phyloP scores from a whole-genome alignment of 768 basidiomycete species.

The Naematelia encephala region DNA sequence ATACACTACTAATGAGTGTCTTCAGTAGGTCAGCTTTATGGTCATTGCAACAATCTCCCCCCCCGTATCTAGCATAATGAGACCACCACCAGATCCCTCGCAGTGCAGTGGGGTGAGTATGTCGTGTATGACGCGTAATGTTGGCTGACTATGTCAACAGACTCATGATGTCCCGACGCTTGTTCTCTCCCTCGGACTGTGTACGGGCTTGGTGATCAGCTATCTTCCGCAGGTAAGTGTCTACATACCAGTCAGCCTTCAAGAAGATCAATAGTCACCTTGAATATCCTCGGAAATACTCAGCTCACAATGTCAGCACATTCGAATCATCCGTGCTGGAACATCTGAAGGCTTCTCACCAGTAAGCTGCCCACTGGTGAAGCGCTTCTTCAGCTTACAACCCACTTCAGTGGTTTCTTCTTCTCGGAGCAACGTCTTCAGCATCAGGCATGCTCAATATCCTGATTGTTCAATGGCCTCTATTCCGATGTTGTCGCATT shows the following conservation, averaged over 20 bases:
- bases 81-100: background rate
- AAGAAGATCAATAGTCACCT: background rate
- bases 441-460: conserved; percentile 84
- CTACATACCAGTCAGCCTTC: background rate
- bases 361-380: conserved; percentile 24
- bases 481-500: conserved; percentile 73
- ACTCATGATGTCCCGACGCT: conserved; percentile 69
- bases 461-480: conserved; percentile 76
- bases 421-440: conserved; percentile 80
- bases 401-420: conserved; percentile 62
- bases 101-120: conserved; percentile 1
- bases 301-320: too few species aligned
- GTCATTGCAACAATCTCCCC: background rate
- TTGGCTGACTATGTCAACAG: conserved; percentile 50
- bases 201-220: conserved; percentile 70
- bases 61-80: background rate
- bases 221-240: conserved; percentile 72
- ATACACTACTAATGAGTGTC: too few species aligned
- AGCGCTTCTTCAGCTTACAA: background rate
- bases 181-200: conserved; percentile 64
- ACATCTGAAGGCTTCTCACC: conserved; percentile 89
- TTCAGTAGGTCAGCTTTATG: background rate
- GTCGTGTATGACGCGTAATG: background rate
- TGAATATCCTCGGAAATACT: background rate
- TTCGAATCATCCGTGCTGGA: conserved; percentile 70